Evolutionary conservation across 352 stramenopile species (phyloP).

Genomic region (Pythium scleroteichum): DNA sequence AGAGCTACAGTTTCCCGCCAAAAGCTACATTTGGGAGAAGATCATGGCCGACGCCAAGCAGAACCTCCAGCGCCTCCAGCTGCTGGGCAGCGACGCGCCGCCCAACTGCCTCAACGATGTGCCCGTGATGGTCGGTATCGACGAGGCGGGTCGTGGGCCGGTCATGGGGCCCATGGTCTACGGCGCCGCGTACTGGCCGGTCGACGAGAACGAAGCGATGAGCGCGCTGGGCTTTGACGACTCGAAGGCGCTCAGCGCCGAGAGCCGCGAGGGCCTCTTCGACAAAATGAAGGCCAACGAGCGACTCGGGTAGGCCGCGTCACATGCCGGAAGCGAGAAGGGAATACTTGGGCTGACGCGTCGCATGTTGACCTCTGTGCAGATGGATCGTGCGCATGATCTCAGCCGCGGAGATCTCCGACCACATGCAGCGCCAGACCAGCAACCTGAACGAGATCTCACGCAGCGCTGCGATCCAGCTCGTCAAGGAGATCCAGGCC

Average conservation of each 20-base stretch:
- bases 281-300: constrained; percentile 80
- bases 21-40: not conserved
- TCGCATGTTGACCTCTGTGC: constrained; percentile 9
- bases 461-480: constrained; percentile 91
- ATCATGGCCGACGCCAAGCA: constrained; percentile 2
- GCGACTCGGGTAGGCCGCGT: constrained; percentile 54
- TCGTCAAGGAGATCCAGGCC: constrained; percentile 90
- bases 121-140: constrained; percentile 92
- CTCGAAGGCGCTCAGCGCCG: constrained; percentile 91
- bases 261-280: constrained; percentile 88
- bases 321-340: not conserved
- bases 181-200: constrained; percentile 90
- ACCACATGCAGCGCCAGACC: constrained; percentile 93
- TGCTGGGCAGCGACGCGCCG: constrained; percentile 68
- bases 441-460: constrained; percentile 94
- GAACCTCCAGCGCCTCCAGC: constrained; percentile 53
- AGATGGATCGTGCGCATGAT: constrained; percentile 92
- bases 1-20: constrained; percentile 23
- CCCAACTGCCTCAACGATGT: constrained; percentile 55
- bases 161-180: constrained; percentile 97
- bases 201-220: constrained; percentile 73
- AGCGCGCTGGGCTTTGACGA: constrained; percentile 91
- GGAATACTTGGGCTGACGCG: not conserved
- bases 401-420: constrained; percentile 92
- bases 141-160: constrained; percentile 93